phyloP scores from a whole-genome alignment of 106 monocot genomes.

The Apostasia ramifera region DNA sequence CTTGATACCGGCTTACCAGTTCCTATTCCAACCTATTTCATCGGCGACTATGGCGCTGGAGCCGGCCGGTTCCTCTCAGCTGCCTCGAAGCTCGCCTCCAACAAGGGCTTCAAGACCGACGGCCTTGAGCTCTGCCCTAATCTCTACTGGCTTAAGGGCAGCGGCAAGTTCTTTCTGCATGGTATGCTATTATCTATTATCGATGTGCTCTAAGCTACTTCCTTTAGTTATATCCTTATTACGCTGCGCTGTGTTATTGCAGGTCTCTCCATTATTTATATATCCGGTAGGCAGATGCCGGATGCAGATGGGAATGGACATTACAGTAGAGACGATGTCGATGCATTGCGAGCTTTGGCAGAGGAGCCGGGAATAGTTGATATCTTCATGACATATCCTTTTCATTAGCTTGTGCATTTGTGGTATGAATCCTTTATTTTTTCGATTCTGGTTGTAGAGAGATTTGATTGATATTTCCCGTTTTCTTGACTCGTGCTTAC shows the following conservation, averaged over 20 bases:
- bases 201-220: neutral
- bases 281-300: slow-evolving; percentile 38
- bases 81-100: slow-evolving; percentile 14
- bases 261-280: slow-evolving; percentile 71
- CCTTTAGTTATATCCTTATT: neutral
- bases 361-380: slow-evolving; percentile 80
- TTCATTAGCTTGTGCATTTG: neutral
- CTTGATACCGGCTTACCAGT: slow-evolving; percentile 44
- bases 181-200: slow-evolving; percentile 20
- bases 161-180: slow-evolving; percentile 65
- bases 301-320: slow-evolving; percentile 29
- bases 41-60: slow-evolving; percentile 63
- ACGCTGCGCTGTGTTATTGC: neutral
- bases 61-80: slow-evolving; percentile 27
- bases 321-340: slow-evolving; percentile 82
- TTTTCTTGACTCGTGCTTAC: slow-evolving; percentile 56
- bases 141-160: slow-evolving; percentile 86
- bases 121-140: slow-evolving; percentile 68
- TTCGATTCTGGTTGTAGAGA: neutral
- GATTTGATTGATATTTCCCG: neutral
- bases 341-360: slow-evolving; percentile 69
- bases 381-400: slow-evolving; percentile 94
- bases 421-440: neutral
- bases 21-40: slow-evolving; percentile 94
- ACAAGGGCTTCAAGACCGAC: slow-evolving; percentile 58